A percentile compares a stretch with the other conserved stretches of the same genome.
Conservation (phyloP, 2,329 filamentous ascomycete genomes). For the Alternaria gansuensis region DNA sequence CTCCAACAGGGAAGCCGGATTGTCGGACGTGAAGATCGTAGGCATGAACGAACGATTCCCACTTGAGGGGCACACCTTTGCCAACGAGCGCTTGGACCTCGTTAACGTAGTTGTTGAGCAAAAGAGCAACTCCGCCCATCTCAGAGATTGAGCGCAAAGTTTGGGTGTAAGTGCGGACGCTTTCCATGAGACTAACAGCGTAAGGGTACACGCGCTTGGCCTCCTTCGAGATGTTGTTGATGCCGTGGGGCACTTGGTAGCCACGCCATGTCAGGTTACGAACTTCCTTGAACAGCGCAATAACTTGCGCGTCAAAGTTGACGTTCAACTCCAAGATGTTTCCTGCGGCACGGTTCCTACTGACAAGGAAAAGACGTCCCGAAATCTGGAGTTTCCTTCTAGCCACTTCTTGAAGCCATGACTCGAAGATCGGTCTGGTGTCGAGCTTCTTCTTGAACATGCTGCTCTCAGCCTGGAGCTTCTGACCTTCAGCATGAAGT, state of each 20-base stretch:
- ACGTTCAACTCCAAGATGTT: slow-evolving; percentile 88
- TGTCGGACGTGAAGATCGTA: slow-evolving; percentile 87
- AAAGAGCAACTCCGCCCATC: slow-evolving; percentile 86
- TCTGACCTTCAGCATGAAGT: slow-evolving; percentile 92
- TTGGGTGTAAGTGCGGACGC: slow-evolving; percentile 90
- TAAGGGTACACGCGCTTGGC: slow-evolving; percentile 99
- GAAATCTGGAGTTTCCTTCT: slow-evolving; percentile 89
- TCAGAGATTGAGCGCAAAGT: slow-evolving; percentile 83
- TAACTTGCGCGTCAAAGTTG: slow-evolving; percentile 97
- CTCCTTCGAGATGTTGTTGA: slow-evolving; percentile 96
- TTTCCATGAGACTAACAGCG: slow-evolving; percentile 98
- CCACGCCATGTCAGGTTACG: slow-evolving; percentile 95
- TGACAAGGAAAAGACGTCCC: slow-evolving; percentile 89
- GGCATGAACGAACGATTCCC: slow-evolving; percentile 97
- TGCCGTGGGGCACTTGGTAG: slow-evolving; percentile 90
- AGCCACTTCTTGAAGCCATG: slow-evolving; percentile 91
- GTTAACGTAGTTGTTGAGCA: slow-evolving; percentile 90
- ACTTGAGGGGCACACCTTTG: slow-evolving; percentile 89
- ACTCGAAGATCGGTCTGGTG: slow-evolving; percentile 91
- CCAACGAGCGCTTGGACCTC: slow-evolving; percentile 83
- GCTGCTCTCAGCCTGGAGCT: slow-evolving; percentile 88
- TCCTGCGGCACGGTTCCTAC: slow-evolving; percentile 86
- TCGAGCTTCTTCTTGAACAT: slow-evolving; percentile 97
- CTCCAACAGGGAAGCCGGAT: slow-evolving; percentile 65
- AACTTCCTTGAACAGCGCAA: slow-evolving; percentile 98